Evolutionary conservation across 371 early-diverging fungal genomes (phyloP).

Genomic region (Dichotomocladium elegans): DNA sequence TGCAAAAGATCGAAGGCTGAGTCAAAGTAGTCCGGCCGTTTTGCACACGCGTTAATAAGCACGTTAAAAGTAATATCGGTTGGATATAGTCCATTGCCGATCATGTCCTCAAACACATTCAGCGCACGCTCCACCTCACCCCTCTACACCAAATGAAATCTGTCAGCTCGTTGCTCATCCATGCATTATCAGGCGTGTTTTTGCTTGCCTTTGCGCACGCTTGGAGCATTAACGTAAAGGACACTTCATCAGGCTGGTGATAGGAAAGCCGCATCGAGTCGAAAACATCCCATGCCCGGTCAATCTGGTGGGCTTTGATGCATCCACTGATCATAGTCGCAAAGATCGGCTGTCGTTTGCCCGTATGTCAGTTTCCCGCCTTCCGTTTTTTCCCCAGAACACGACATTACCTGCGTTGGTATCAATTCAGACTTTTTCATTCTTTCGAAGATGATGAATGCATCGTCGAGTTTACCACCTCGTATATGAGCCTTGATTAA

Average conservation of each 20-base stretch:
- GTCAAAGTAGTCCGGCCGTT: conserved; percentile 74
- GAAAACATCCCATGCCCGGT: conserved; percentile 89
- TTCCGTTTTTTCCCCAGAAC: too few relatives aligned
- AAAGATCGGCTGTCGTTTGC: conserved; percentile 62
- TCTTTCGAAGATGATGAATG: conserved; percentile 67
- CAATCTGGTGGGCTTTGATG: conserved; percentile 58
- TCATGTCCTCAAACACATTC: conserved; percentile 83
- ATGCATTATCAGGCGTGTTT: neutral
- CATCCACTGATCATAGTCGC: conserved; percentile 83
- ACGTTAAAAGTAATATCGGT: conserved; percentile 84
- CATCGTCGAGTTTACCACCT: conserved; percentile 58
- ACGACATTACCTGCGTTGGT: conserved; percentile 34
- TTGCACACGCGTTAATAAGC: conserved; percentile 82
- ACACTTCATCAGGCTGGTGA: conserved; percentile 72
- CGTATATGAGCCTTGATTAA: conserved; percentile 71
- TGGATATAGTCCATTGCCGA: conserved; percentile 56
- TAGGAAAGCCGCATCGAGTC: conserved; percentile 82
- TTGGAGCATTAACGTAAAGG: conserved; percentile 87
- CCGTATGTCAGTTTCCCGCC: too few relatives aligned
- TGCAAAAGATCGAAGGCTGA: conserved; percentile 77
- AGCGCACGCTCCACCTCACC: conserved; percentile 79
- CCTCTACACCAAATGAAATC: conserved; percentile 15
- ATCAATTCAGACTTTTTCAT: conserved; percentile 58
- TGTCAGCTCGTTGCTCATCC: neutral
- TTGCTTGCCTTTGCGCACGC: conserved; percentile 73